phyloP scores from a whole-genome alignment of 148 eudicot species.

The Nepenthes mirabilis region DNA sequence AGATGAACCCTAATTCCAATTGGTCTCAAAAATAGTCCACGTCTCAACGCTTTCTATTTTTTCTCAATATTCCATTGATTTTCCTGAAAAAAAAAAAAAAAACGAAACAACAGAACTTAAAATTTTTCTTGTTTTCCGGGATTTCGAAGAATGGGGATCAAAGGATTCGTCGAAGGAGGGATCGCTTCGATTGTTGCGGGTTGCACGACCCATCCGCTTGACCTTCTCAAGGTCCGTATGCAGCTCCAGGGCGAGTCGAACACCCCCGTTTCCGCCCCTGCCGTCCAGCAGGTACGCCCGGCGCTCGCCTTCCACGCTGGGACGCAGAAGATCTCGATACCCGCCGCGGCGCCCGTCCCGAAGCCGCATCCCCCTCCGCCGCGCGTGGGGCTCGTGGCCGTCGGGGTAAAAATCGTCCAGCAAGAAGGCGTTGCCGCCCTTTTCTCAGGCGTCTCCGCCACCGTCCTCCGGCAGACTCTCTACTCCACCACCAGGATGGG shows the following conservation, averaged over 20 bases:
- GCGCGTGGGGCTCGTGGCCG: constrained; percentile 22
- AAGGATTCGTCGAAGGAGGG: constrained; percentile 41
- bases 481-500: constrained; percentile 56
- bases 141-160: constrained; percentile 23
- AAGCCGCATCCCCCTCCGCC: constrained; percentile 10
- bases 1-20: constrained; percentile 55
- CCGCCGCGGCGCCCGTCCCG: neutral
- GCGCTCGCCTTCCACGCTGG: neutral
- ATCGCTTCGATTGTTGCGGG: constrained; percentile 40
- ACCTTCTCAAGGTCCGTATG: constrained; percentile 42
- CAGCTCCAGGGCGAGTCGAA: constrained; percentile 36
- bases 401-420: constrained; percentile 22
- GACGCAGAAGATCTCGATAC: too few species aligned
- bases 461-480: constrained; percentile 41
- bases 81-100: too few species aligned
- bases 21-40: constrained; percentile 12
- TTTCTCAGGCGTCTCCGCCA: constrained; percentile 44
- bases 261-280: neutral
- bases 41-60: neutral
- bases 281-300: neutral
- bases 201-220: constrained; percentile 40
- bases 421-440: constrained; percentile 31
- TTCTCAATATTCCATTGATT: neutral
- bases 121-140: neutral
- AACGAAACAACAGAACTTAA: neutral